These are phyloP conservation scores for Talaromyces sp. DNA, from an alignment of 2,329 filamentous ascomycete species.

Conservation along the genomic window DNA sequence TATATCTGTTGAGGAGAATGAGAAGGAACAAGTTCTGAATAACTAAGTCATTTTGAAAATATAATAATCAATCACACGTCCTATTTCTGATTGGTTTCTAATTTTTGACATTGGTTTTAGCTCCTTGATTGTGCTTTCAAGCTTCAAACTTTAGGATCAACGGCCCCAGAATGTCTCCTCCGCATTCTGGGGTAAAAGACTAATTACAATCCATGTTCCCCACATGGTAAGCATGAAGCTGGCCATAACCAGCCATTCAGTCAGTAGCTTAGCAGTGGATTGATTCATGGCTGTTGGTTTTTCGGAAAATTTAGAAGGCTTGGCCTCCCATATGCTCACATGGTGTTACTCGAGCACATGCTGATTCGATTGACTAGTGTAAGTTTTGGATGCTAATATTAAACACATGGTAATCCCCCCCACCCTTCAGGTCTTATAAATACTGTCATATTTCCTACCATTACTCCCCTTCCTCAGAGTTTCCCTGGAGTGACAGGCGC, in stretches of 20 bases:
- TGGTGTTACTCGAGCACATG: neutral
- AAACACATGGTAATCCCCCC: neutral
- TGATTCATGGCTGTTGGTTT: neutral
- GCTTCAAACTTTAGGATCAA: neutral
- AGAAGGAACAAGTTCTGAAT: neutral
- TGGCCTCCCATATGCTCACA: neutral
- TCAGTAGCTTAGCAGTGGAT: neutral
- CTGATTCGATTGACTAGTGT: neutral
- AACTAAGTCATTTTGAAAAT: neutral
- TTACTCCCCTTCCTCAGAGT: neutral
- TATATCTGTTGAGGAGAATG: neutral
- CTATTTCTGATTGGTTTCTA: neutral
- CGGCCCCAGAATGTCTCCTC: neutral
- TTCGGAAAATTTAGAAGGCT: neutral
- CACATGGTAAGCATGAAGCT: neutral
- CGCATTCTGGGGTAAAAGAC: conserved; percentile 4
- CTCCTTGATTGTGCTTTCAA: neutral
- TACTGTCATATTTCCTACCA: neutral
- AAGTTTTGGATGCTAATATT: neutral
- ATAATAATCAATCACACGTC: too few relatives aligned
- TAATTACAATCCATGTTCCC: neutral
- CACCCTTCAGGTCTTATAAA: neutral
- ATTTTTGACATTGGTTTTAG: neutral
- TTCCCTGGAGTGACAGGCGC: neutral
- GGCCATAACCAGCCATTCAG: neutral